phyloP scores from a whole-genome alignment of 192 early-diverging fungal species.

The Backusella macrospora region DNA sequence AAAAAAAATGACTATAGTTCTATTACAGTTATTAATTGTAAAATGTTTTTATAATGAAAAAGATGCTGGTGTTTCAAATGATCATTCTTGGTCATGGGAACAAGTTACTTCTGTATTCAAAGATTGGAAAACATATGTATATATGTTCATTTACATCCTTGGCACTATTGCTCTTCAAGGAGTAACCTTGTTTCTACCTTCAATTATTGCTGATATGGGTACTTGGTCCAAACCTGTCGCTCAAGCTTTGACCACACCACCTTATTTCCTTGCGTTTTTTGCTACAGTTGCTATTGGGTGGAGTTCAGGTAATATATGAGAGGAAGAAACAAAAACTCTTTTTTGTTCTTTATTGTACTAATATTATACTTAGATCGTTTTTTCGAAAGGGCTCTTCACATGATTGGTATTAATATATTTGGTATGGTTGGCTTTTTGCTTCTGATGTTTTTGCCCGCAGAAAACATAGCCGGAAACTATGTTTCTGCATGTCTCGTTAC shows the following conservation, averaged over 20 bases:
- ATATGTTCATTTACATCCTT: constrained; percentile 57
- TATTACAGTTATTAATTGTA: constrained; percentile 2
- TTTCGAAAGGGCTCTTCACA: constrained; percentile 30
- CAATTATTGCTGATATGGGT: constrained; percentile 55
- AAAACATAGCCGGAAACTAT: constrained; percentile 17
- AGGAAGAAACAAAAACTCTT: no score
- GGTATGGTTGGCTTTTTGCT: constrained; percentile 27
- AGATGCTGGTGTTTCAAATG: constrained; percentile 39
- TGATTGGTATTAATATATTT: constrained; percentile 27
- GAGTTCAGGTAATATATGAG: constrained; percentile 21
- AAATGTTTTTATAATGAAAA: constrained; percentile 28
- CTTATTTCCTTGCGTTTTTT: constrained; percentile 35
- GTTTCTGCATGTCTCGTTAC: constrained; percentile 30
- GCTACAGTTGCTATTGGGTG: constrained; percentile 26
- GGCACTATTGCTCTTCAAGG: constrained; percentile 63
- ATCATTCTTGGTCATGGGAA: constrained; percentile 44
- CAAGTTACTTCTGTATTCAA: constrained; percentile 50
- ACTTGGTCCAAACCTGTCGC: constrained; percentile 26
- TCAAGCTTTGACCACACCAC: constrained; percentile 37
- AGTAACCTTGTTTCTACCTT: constrained; percentile 71
- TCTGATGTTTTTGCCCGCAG: constrained; percentile 25
- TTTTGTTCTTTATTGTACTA: not conserved
- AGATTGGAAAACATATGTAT: constrained; percentile 54
- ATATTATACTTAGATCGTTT: not conserved
- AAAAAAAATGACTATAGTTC: not conserved